A percentile compares a stretch with the other conserved stretches of the same genome.
Conservation (phyloP, 1,284 basidiomycete genomes). For the Laetiporus sulphureus region DNA sequence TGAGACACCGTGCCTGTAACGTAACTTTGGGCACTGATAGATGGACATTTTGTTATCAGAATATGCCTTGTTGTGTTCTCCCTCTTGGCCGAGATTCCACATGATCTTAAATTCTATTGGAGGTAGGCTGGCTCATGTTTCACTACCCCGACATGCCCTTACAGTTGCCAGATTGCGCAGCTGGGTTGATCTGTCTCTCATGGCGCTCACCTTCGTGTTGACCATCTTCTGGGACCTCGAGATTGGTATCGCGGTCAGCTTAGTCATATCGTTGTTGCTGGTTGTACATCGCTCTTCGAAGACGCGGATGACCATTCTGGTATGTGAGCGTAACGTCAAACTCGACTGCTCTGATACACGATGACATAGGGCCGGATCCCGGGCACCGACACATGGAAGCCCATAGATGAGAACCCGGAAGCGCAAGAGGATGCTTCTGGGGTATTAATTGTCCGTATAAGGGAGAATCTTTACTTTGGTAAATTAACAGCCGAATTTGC, state of each 20-base stretch:
- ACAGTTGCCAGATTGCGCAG: constrained; percentile 61
- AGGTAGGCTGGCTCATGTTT: constrained; percentile 40
- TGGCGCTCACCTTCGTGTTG: constrained; percentile 78
- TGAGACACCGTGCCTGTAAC: constrained; percentile 13
- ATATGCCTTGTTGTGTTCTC: constrained; percentile 81
- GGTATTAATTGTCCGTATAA: constrained; percentile 73
- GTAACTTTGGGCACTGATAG: too few relatives aligned
- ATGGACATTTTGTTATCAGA: constrained; percentile 28
- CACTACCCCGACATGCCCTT: constrained; percentile 3
- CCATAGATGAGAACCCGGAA: constrained; percentile 73
- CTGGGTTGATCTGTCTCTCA: constrained; percentile 80
- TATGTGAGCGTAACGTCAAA: constrained; percentile 19
- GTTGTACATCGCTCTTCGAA: constrained; percentile 85
- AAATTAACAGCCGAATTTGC: not conserved
- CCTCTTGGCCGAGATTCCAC: constrained; percentile 80
- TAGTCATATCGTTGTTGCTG: constrained; percentile 80
- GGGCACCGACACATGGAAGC: constrained; percentile 78
- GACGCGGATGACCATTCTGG: constrained; percentile 65
- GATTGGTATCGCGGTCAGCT: constrained; percentile 78
- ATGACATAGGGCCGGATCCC: constrained; percentile 61
- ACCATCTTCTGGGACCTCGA: constrained; percentile 79
- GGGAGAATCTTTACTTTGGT: constrained; percentile 81
- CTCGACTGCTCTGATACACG: not conserved
- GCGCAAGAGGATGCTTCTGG: constrained; percentile 73
- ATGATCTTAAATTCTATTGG: constrained; percentile 81